phyloP scores from a whole-genome alignment of 1,284 basidiomycete species.

The Rhodofomes roseus region DNA sequence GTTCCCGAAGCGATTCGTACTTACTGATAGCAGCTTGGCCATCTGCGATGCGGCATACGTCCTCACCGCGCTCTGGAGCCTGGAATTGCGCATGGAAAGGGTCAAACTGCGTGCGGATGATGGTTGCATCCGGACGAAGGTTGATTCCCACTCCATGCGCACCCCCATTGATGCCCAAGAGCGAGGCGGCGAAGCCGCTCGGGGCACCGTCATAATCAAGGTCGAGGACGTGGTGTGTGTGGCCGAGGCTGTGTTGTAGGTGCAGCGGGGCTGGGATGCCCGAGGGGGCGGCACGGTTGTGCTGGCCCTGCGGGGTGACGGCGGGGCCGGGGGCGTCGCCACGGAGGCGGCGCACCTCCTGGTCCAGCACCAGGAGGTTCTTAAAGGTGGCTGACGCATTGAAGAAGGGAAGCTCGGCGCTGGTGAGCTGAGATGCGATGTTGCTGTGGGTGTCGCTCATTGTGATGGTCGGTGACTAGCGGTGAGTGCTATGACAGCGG shows the following conservation, averaged over 20 bases:
- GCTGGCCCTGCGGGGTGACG: background rate
- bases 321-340: too few relatives aligned
- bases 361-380: too few relatives aligned
- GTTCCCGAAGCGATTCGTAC: background rate
- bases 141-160: constrained; percentile 14
- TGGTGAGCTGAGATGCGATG: too few relatives aligned
- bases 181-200: constrained; percentile 15
- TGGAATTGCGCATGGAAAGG: constrained; percentile 4
- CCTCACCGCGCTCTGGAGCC: background rate
- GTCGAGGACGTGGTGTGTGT: background rate
- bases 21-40: background rate
- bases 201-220: constrained; percentile 16
- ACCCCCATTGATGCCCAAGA: constrained; percentile 8
- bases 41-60: constrained; percentile 5
- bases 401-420: too few relatives aligned
- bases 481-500: too few relatives aligned
- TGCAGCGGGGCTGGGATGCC: background rate
- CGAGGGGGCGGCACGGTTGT: background rate
- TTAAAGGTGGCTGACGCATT: too few relatives aligned
- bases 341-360: too few relatives aligned
- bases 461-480: too few relatives aligned
- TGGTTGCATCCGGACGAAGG: background rate
- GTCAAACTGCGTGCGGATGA: constrained; percentile 1
- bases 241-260: background rate
- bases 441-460: too few relatives aligned